Evolutionary conservation across 2,329 filamentous ascomycete species (phyloP).

Genomic region (Diaporthe nobilis): DNA sequence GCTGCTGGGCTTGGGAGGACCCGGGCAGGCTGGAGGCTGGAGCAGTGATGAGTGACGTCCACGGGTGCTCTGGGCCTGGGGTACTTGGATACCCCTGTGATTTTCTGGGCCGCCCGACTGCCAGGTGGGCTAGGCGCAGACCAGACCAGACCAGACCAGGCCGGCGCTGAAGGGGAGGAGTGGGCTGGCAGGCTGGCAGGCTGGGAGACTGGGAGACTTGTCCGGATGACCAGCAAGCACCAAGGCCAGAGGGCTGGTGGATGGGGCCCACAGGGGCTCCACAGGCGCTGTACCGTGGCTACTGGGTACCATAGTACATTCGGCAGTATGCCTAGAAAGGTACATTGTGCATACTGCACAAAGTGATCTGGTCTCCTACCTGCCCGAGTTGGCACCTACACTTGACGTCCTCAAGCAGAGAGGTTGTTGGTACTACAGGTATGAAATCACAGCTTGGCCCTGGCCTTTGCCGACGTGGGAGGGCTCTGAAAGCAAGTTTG

Average conservation of each 20-base stretch:
- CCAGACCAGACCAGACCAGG: slow-evolving; percentile 29
- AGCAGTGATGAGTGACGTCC: slow-evolving; percentile 32
- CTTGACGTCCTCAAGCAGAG: not conserved
- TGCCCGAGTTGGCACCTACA: not conserved
- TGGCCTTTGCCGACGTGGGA: not conserved
- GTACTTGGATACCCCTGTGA: slow-evolving; percentile 31
- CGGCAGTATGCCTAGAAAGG: not conserved
- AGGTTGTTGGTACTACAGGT: too few species aligned
- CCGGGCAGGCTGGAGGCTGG: slow-evolving; percentile 16
- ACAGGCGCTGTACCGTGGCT: slow-evolving; percentile 17
- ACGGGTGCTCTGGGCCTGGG: slow-evolving; percentile 14
- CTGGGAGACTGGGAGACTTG: not conserved
- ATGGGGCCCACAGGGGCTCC: slow-evolving; percentile 2
- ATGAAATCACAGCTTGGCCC: slow-evolving; percentile 6
- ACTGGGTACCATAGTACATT: not conserved
- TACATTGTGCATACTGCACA: slow-evolving; percentile 3
- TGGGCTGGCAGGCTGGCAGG: not conserved
- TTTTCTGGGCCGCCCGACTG: slow-evolving; percentile 29
- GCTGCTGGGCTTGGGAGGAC: slow-evolving; percentile 17
- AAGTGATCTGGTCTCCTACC: not conserved
- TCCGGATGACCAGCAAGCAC: slow-evolving; percentile 17
- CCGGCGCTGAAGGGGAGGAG: slow-evolving; percentile 16
- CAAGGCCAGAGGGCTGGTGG: slow-evolving; percentile 21
- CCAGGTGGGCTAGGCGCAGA: slow-evolving; percentile 33
- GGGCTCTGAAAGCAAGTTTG: not conserved